phyloP scores from a whole-genome alignment of 208 protist genomes.

The Sergeia podlipaevii region DNA sequence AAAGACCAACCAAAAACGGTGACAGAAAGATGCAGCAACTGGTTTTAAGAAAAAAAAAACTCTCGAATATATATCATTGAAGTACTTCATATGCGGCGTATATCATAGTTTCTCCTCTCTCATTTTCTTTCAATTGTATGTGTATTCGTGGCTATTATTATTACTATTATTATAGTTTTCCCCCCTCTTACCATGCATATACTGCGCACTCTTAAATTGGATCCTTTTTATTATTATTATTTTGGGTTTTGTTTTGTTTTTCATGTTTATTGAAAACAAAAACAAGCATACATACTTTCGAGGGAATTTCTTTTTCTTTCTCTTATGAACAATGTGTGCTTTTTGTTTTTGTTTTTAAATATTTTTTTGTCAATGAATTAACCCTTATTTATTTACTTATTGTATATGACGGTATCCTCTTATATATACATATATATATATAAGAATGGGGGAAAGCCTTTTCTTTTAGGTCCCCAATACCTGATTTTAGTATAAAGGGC shows the following conservation, averaged over 20 bases:
- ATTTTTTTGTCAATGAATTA: neutral
- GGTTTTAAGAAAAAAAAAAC: too few relatives aligned
- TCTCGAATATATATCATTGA: too few relatives aligned
- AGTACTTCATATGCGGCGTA: too few relatives aligned
- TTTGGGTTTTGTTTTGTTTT: conserved; percentile 8
- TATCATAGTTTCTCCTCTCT: too few relatives aligned
- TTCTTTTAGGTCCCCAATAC: neutral
- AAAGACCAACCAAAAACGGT: too few relatives aligned
- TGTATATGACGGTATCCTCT: conserved; percentile 4
- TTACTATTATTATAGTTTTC: conserved; percentile 1
- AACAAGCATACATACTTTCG: neutral
- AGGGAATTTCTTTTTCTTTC: conserved; percentile 4
- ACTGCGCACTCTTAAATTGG: too few relatives aligned
- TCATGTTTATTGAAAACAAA: conserved; percentile 7
- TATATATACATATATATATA: conserved; percentile 9
- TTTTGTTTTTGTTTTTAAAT: neutral
- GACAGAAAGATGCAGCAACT: too few relatives aligned
- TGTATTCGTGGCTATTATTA: too few relatives aligned
- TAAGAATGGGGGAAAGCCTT: neutral
- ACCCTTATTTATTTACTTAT: neutral
- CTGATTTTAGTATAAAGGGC: too few relatives aligned
- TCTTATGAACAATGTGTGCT: neutral
- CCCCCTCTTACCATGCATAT: too few relatives aligned
- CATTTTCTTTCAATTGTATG: too few relatives aligned
- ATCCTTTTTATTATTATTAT: conserved; percentile 5